phyloP scores from a whole-genome alignment of 495 filamentous ascomycete species.

The Sabuloglossum arenarium region DNA sequence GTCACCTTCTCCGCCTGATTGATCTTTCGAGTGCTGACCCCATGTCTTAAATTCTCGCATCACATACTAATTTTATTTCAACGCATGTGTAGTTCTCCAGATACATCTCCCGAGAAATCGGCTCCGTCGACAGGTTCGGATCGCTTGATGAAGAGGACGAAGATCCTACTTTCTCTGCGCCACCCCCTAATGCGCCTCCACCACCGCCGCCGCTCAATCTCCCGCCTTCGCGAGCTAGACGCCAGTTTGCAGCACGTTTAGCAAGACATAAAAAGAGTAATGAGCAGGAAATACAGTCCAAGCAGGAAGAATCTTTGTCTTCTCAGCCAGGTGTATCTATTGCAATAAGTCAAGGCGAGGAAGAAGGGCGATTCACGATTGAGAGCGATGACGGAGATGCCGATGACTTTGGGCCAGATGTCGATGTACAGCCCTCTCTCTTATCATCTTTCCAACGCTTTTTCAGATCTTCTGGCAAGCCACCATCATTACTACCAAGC shows the following conservation, averaged over 20 bases:
- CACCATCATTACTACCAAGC: neutral
- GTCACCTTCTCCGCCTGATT: neutral
- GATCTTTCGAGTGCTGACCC: neutral
- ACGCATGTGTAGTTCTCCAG: neutral
- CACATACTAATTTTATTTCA: neutral
- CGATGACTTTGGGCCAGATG: neutral
- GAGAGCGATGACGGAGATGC: neutral
- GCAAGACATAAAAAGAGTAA: conserved; percentile 3
- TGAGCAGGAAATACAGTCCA: neutral
- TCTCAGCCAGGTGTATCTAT: neutral
- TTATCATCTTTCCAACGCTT: neutral
- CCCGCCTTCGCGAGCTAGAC: conserved; percentile 65
- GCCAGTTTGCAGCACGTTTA: conserved; percentile 65
- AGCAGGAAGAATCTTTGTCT: neutral
- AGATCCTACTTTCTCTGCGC: neutral
- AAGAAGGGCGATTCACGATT: neutral
- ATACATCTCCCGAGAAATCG: conserved; percentile 2
- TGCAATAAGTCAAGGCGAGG: neutral
- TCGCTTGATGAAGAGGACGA: conserved; percentile 2
- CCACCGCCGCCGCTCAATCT: conserved; percentile 27
- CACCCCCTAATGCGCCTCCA: neutral
- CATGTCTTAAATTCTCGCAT: neutral
- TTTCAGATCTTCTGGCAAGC: neutral
- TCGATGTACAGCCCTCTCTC: neutral
- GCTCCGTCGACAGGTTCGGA: neutral